Evolutionary conservation across 2,329 filamentous ascomycete species (phyloP), one percentile per base, ranked within the genome.

Genomic region (Exophiala alcalophila): DNA sequence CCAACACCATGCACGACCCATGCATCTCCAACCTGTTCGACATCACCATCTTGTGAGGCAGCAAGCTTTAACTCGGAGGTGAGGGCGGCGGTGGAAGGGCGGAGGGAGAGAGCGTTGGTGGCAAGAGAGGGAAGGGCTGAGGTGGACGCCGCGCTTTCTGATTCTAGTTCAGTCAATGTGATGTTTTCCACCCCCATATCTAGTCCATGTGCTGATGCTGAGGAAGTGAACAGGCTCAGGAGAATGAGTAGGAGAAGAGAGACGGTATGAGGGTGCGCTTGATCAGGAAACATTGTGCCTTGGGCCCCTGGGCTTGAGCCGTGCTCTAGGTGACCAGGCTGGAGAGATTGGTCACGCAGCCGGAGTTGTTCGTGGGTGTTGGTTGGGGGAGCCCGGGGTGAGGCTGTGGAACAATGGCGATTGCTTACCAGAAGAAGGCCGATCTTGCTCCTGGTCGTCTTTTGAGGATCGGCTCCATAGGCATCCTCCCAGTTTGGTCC

Each of bases 1-100:
- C 53, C 53, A 5, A 47, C 49, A 14, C 42, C 47, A 12, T 36
- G 31, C 8, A 56, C 49, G 16, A 44, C 21, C 50, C 50, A 54
- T 25, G 14, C n/a, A 34, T 33, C 20, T 5, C 25, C 44, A 14
- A 41, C 35, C 32, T 37, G 10, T 16, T 16, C 27, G 14, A 46
- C 49, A 23, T 40, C 37, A n/a, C n/a, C n/a, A n/a, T n/a, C n/a
- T n/a, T n/a, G n/a, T n/a, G n/a, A n/a, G n/a, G n/a, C n/a, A n/a
- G n/a, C n/a, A n/a, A n/a, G n/a, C n/a, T n/a, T n/a, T n/a, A n/a
- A n/a, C n/a, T n/a, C n/a, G n/a, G n/a, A n/a, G n/a, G n/a, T n/a
- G n/a, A n/a, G n/a, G n/a, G n/a, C n/a, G n/a, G n/a, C n/a, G n/a
- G n/a, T n/a, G n/a, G n/a, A n/a, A n/a, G n/a, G n/a, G n/a, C n/a